phyloP scores from a whole-genome alignment of 2,329 filamentous ascomycete species.

The Pyrenophora teres region DNA sequence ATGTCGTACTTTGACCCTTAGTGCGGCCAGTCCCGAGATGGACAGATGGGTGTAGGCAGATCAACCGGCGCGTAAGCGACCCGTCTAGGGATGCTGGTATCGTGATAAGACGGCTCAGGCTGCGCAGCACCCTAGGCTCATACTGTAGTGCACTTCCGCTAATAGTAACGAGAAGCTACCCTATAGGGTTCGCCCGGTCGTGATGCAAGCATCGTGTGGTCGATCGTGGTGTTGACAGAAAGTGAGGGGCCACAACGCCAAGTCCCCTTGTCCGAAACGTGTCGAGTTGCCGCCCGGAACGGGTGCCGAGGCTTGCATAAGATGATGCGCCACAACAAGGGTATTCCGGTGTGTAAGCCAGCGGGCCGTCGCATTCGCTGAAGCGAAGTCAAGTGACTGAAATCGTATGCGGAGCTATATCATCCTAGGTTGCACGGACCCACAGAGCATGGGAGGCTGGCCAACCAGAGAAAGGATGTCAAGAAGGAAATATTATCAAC shows the following conservation, averaged over 20 bases:
- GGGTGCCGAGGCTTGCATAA: conserved; percentile 43
- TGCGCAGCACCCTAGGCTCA: conserved; percentile 13
- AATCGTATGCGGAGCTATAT: conserved; percentile 58
- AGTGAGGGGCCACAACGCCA: conserved; percentile 27
- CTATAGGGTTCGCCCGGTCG: conserved; percentile 13
- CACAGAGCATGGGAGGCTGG: conserved; percentile 24
- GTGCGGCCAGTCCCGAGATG: conserved; percentile 45
- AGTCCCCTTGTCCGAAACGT: conserved; percentile 38
- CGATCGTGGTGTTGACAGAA: conserved; percentile 18
- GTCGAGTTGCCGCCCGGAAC: conserved; percentile 45
- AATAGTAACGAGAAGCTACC: conserved; percentile 5
- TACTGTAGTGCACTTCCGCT: background rate
- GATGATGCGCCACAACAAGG: conserved; percentile 41
- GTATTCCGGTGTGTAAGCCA: conserved; percentile 39
- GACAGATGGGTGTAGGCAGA: conserved; percentile 37
- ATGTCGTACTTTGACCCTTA: conserved; percentile 30
- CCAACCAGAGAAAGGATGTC: conserved; percentile 41
- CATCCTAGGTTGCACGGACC: conserved; percentile 38
- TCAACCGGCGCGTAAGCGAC: conserved; percentile 47
- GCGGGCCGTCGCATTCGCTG: conserved; percentile 49
- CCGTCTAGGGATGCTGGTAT: conserved; percentile 29
- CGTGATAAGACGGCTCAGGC: conserved; percentile 32
- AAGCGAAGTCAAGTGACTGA: conserved; percentile 64
- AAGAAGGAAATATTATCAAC: conserved; percentile 35
- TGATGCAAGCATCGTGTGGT: conserved; percentile 21